Evolutionary conservation across 306 rosid species (phyloP).

Genomic region (Albizia julibrissin): DNA sequence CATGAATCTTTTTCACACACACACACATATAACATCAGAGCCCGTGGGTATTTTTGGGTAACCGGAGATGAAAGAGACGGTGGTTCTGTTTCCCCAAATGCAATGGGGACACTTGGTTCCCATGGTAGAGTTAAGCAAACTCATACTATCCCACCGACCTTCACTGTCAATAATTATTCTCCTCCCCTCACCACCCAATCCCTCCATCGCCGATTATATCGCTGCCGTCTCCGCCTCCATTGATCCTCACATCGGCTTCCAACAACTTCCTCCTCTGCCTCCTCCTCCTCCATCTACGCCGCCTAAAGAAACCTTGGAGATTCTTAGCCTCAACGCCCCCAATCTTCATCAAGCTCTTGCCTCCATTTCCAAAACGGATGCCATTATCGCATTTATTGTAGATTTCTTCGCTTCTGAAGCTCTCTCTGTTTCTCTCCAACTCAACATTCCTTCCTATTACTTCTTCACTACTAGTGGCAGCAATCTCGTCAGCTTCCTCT

Average conservation of each 20-base stretch:
- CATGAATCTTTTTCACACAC: too few species aligned
- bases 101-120: conserved; percentile 43
- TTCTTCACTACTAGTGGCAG: conserved; percentile 35
- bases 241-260: conserved; percentile 33
- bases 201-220: conserved; percentile 38
- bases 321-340: background rate
- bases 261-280: conserved; percentile 25
- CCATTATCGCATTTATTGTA: conserved; percentile 41
- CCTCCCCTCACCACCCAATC: conserved; percentile 41
- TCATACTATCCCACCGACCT: conserved; percentile 36
- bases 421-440: background rate
- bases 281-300: background rate
- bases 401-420: conserved; percentile 35
- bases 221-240: conserved; percentile 32
- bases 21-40: too few species aligned
- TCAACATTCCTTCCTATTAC: conserved; percentile 41
- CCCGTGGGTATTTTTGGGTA: background rate
- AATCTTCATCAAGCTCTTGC: background rate
- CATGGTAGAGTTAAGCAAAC: conserved; percentile 46
- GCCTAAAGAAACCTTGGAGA: background rate
- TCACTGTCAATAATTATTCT: conserved; percentile 43
- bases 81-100: conserved; percentile 44
- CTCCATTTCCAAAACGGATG: background rate
- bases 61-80: conserved; percentile 21
- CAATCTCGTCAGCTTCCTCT: background rate